A percentile compares a stretch with the other conserved stretches of the same genome.
phyloP scores from a whole-genome alignment of 305 asterid genomes.

The Fraxinus xanthoxyloides region DNA sequence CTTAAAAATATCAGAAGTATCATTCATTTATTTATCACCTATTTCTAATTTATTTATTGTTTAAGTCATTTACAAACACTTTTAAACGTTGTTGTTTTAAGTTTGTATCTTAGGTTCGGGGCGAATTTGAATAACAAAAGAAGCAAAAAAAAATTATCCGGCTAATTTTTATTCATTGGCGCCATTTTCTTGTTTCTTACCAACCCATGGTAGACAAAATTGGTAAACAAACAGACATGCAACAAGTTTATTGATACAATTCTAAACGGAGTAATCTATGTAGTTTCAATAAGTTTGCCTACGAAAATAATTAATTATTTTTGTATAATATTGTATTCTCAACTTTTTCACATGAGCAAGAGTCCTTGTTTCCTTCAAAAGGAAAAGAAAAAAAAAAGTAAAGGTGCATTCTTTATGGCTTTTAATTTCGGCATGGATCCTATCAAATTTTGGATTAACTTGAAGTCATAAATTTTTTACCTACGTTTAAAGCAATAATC shows the following conservation, averaged over 20 bases:
- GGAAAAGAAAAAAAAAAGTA: neutral
- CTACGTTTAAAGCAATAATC: constrained; percentile 8
- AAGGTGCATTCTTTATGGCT: neutral
- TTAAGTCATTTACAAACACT: neutral
- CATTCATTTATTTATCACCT: no score
- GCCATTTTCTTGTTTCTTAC: neutral
- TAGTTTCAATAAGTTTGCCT: neutral
- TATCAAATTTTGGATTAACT: constrained; percentile 6
- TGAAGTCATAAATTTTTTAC: neutral
- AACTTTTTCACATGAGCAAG: constrained; percentile 8
- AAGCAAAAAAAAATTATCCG: neutral
- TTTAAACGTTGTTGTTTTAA: neutral
- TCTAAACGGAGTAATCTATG: neutral
- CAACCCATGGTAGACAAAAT: neutral
- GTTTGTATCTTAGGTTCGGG: neutral
- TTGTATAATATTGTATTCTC: neutral
- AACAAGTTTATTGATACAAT: neutral
- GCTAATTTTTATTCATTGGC: neutral
- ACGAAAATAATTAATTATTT: neutral
- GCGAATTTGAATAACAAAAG: neutral
- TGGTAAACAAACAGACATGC: neutral
- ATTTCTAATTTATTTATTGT: no score
- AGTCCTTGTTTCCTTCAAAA: neutral
- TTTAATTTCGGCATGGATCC: constrained; percentile 14
- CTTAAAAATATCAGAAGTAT: no score